Percentiles rank a stretch among this genome's conserved stretches.
Conservation (phyloP, 331 rosid genomes). For the Pyrus hybrid region DNA sequence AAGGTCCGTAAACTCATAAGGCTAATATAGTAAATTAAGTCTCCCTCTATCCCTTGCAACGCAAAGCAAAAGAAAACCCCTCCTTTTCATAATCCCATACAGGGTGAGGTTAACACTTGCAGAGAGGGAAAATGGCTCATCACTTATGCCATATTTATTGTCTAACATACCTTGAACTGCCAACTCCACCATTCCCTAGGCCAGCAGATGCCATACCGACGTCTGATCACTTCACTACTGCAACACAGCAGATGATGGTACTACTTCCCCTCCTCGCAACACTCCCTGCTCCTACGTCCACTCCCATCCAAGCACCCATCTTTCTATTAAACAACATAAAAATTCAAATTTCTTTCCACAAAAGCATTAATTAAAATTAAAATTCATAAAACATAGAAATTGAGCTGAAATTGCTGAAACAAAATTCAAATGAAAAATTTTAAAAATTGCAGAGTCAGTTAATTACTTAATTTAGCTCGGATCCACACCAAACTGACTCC, state of each 20-base stretch:
- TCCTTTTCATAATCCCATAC: too few species aligned
- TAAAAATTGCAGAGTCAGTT: too few species aligned
- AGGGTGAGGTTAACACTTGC: too few species aligned
- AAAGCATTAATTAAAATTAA: too few species aligned
- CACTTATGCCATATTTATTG: too few species aligned
- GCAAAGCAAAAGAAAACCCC: too few species aligned
- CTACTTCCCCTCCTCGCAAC: slow-evolving; percentile 12
- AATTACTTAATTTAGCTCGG: background rate
- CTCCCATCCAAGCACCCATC: slow-evolving; percentile 27
- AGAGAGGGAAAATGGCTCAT: too few species aligned
- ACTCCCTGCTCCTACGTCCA: slow-evolving; percentile 15
- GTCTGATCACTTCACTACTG: background rate
- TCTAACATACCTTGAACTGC: slow-evolving; percentile 86
- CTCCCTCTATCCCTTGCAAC: too few species aligned
- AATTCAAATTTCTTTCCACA: background rate
- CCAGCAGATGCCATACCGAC: slow-evolving; percentile 74
- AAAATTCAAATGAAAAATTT: background rate
- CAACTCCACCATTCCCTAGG: slow-evolving; percentile 79
- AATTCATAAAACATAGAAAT: background rate
- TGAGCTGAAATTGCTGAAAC: background rate
- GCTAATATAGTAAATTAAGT: too few species aligned
- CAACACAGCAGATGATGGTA: background rate
- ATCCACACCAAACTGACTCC: slow-evolving; percentile 1
- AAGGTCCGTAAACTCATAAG: too few species aligned
- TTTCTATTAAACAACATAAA: slow-evolving; percentile 17